A percentile compares a stretch with the other conserved stretches of the same genome.
phyloP scores from a whole-genome alignment of 2,329 filamentous ascomycete genomes.

The Cladobotryum protrusum region DNA sequence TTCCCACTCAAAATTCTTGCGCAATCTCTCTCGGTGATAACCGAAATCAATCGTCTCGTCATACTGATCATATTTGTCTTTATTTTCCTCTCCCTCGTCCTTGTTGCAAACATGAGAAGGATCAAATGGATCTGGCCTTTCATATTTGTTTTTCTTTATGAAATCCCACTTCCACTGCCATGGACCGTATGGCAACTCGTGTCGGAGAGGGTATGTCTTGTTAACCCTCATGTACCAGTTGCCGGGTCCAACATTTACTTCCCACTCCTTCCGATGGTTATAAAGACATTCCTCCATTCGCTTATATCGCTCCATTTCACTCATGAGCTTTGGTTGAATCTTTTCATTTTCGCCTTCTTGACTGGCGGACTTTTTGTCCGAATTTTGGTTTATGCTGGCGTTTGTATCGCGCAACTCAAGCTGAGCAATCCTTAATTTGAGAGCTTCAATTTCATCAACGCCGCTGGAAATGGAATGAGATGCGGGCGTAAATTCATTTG shows the following conservation, averaged over 20 bases:
- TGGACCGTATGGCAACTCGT: no score
- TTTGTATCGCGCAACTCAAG: no score
- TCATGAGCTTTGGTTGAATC: not conserved
- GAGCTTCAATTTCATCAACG: no score
- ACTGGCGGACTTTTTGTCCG: no score
- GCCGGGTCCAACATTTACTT: not conserved
- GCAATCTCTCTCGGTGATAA: slow-evolving; percentile 4
- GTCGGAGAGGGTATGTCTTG: no score
- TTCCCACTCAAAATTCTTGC: slow-evolving; percentile 13
- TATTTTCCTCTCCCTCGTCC: not conserved
- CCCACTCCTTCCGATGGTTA: slow-evolving; percentile 3
- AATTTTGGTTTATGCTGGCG: no score
- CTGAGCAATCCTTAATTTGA: no score
- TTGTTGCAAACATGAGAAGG: not conserved
- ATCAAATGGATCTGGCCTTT: not conserved
- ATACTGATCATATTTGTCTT: not conserved
- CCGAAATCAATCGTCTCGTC: slow-evolving; percentile 8
- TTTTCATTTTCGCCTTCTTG: no score
- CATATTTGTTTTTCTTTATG: not conserved
- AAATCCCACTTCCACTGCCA: not conserved
- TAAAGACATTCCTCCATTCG: slow-evolving; percentile 5
- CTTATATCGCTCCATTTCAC: not conserved
- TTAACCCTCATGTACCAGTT: not conserved
- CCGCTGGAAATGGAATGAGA: no score
- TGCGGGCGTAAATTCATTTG: no score